Evolutionary conservation across 495 filamentous ascomycete species (phyloP).

Genomic region (Lasiosphaeria hispida): DNA sequence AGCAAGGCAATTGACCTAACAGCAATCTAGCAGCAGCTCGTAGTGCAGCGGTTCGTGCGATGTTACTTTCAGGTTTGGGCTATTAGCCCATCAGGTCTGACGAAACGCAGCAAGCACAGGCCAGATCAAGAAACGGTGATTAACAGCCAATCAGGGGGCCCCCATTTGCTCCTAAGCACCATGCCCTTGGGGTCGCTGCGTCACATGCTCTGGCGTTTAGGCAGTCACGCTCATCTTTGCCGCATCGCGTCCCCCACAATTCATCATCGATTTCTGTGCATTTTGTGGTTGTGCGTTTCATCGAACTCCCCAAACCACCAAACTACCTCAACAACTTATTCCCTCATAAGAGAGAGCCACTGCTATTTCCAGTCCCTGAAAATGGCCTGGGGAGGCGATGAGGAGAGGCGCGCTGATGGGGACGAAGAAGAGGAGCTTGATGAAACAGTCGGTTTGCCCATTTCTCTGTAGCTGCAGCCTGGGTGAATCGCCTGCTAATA

Average conservation of each 20-base stretch:
- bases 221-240: slow-evolving; percentile 25
- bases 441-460: slow-evolving; percentile 56
- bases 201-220: slow-evolving; percentile 31
- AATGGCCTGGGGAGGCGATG: slow-evolving; percentile 43
- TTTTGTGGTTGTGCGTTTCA: too few relatives aligned
- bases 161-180: slow-evolving; percentile 2
- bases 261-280: background rate
- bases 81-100: slow-evolving; percentile 7
- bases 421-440: slow-evolving; percentile 75
- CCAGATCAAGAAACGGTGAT: background rate
- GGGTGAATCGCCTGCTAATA: background rate
- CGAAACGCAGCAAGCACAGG: background rate
- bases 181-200: background rate
- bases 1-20: too few relatives aligned
- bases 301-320: too few relatives aligned
- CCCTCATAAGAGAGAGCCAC: background rate
- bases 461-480: background rate
- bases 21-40: too few relatives aligned
- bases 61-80: background rate
- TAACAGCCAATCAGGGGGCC: slow-evolving; percentile 3
- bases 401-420: slow-evolving; percentile 50
- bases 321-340: background rate
- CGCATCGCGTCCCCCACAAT: slow-evolving; percentile 5
- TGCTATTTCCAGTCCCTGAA: background rate
- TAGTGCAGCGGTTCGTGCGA: too few relatives aligned